These are phyloP conservation scores for Mrakia gelida DNA, from an alignment of 768 basidiomycete genomes.

Conservation along the genomic window DNA sequence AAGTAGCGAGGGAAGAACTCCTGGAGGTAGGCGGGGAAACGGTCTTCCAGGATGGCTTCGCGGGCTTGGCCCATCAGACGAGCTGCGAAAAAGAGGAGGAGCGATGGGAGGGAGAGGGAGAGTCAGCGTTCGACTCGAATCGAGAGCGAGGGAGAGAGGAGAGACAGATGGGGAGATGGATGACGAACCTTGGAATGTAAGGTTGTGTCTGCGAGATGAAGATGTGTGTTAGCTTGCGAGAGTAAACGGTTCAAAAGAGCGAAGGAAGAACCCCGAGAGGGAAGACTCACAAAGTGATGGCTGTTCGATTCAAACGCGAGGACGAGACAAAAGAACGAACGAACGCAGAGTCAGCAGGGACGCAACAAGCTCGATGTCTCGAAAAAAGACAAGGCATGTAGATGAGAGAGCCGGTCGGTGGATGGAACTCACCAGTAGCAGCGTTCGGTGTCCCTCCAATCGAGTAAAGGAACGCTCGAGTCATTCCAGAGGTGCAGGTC, in stretches of 20 bases:
- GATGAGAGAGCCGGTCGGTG: conserved; percentile 37
- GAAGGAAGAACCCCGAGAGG: neutral
- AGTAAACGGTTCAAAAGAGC: neutral
- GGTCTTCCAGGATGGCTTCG: conserved; percentile 70
- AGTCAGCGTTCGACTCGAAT: too few species aligned
- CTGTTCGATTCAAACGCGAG: neutral
- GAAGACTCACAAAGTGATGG: conserved; percentile 47
- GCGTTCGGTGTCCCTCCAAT: conserved; percentile 71
- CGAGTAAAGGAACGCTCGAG: conserved; percentile 72
- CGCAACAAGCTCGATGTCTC: too few species aligned
- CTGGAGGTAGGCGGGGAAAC: conserved; percentile 71
- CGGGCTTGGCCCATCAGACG: conserved; percentile 80
- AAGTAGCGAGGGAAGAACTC: conserved; percentile 76
- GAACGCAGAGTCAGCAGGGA: neutral
- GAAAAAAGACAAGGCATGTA: too few species aligned
- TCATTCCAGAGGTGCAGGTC: conserved; percentile 65
- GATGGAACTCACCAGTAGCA: conserved; percentile 79
- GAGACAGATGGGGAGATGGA: neutral
- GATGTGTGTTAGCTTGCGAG: neutral
- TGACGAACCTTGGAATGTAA: conserved; percentile 17
- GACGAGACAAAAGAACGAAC: neutral
- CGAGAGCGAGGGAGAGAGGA: neutral
- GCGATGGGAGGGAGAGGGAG: neutral
- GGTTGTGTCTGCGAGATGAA: conserved; percentile 9
- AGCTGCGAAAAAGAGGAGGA: conserved; percentile 48